These are phyloP conservation scores for Taxillus chinensis DNA, from an alignment of 164 flowering plant species.

Conservation along the genomic window DNA sequence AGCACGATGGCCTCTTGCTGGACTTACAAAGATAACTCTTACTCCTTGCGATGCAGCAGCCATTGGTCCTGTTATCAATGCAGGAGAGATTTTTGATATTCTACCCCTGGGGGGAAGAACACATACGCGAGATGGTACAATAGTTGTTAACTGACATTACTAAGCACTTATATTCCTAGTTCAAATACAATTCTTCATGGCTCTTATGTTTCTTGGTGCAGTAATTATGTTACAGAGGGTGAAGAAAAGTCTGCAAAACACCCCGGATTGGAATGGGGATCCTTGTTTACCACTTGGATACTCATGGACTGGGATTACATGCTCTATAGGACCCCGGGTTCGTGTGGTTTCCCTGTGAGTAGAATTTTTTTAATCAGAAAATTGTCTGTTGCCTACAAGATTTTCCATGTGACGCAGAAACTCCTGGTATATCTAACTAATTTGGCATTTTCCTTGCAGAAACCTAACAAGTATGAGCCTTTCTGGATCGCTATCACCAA, in stretches of 20 bases:
- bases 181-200: neutral
- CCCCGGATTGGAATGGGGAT: slow-evolving; percentile 92
- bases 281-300: slow-evolving; percentile 68
- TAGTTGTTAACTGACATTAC: neutral
- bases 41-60: slow-evolving; percentile 45
- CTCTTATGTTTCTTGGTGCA: slow-evolving; percentile 16
- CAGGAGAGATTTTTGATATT: slow-evolving; percentile 63
- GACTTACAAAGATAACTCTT: slow-evolving; percentile 49
- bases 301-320: slow-evolving; percentile 81
- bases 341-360: slow-evolving; percentile 77
- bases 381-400: neutral
- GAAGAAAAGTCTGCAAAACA: slow-evolving; percentile 34
- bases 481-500: slow-evolving; percentile 62
- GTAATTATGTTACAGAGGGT: slow-evolving; percentile 52
- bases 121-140: slow-evolving; percentile 65
- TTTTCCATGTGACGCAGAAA: neutral
- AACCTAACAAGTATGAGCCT: slow-evolving; percentile 72
- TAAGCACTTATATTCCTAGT: too few species aligned
- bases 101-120: slow-evolving; percentile 67
- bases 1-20: slow-evolving; percentile 69
- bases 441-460: slow-evolving; percentile 28
- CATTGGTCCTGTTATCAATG: slow-evolving; percentile 65
- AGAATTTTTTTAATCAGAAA: neutral
- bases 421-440: neutral
- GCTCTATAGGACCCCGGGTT: slow-evolving; percentile 49